A percentile compares a stretch with the other conserved stretches of the same genome.
phyloP scores from a whole-genome alignment of 495 filamentous ascomycete species.

The Trichoderma virens region DNA sequence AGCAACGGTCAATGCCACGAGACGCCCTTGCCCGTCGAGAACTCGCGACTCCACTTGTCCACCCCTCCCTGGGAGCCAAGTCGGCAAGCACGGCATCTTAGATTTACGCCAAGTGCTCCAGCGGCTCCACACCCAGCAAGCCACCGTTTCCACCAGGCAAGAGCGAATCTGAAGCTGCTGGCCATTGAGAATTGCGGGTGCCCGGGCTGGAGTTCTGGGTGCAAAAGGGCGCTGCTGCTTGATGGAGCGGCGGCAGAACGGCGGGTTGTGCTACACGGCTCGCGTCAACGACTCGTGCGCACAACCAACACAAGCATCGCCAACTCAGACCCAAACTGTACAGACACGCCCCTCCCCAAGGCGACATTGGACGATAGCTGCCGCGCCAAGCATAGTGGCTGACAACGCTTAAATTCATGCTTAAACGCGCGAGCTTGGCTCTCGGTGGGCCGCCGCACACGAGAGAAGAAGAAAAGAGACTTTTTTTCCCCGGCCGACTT shows the following conservation, averaged over 20 bases:
- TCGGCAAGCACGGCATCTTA: constrained; percentile 10
- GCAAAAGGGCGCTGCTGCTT: too few species aligned
- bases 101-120: constrained; percentile 3
- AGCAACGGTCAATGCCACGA: constrained; percentile 1
- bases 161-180: too few species aligned
- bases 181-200: too few species aligned
- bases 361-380: constrained; percentile 11
- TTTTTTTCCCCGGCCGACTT: constrained; percentile 10
- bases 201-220: too few species aligned
- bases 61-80: constrained; percentile 8
- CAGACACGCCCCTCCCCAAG: constrained; percentile 14
- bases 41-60: not conserved
- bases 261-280: too few species aligned
- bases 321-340: too few species aligned
- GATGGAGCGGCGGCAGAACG: too few species aligned
- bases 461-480: not conserved
- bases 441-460: not conserved
- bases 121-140: not conserved
- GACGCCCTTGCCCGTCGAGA: not conserved
- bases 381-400: constrained; percentile 15
- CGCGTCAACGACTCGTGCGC: too few species aligned
- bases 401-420: constrained; percentile 42
- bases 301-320: too few species aligned
- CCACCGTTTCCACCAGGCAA: not conserved
- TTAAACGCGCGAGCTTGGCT: constrained; percentile 24